phyloP scores from a whole-genome alignment of 495 filamentous ascomycete genomes.

The Penicillium daleae region DNA sequence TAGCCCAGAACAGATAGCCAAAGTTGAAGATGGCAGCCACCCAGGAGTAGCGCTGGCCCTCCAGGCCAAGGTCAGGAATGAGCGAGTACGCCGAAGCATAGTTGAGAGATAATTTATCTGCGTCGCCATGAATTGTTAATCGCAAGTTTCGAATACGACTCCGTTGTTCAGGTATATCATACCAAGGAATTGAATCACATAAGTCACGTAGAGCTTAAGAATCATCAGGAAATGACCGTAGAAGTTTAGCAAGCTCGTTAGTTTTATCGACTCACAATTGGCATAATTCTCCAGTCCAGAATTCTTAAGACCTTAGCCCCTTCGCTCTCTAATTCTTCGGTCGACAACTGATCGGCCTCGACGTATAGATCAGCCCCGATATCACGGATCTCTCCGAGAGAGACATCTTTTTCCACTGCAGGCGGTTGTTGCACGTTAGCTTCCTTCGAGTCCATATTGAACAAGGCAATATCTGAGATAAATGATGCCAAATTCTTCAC shows the following conservation, averaged over 20 bases:
- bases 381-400: conserved; percentile 30
- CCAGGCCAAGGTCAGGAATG: conserved; percentile 45
- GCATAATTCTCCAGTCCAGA: conserved; percentile 40
- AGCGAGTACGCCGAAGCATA: conserved; percentile 47
- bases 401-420: conserved; percentile 31
- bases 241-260: neutral
- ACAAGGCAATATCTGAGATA: neutral
- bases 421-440: conserved; percentile 21
- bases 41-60: conserved; percentile 60
- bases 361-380: conserved; percentile 39
- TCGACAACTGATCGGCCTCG: conserved; percentile 36
- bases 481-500: neutral
- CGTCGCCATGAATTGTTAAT: neutral
- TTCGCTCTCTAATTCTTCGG: conserved; percentile 39
- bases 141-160: neutral
- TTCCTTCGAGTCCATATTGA: conserved; percentile 23
- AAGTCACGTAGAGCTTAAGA: conserved; percentile 39
- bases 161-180: neutral
- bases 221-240: neutral
- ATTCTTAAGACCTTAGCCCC: conserved; percentile 37
- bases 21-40: conserved; percentile 56
- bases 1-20: conserved; percentile 55
- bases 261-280: conserved; percentile 30
- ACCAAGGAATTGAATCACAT: conserved; percentile 45
- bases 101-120: conserved; percentile 44